phyloP scores from a whole-genome alignment of 78 protist species.

The Diacronema lutheri region DNA sequence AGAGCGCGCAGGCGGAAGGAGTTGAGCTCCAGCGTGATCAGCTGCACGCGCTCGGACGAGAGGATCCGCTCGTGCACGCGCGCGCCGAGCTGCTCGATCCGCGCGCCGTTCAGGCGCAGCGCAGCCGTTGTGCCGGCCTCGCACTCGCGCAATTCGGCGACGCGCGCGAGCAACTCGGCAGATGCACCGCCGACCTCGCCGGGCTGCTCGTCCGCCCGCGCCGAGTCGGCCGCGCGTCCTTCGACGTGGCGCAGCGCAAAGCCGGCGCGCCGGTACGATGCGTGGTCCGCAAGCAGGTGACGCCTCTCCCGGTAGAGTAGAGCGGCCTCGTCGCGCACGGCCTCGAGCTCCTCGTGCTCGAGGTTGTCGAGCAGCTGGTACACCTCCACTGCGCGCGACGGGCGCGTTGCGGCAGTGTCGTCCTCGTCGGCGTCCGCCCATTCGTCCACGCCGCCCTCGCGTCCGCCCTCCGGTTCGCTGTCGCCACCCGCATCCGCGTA shows the following conservation, averaged over 20 bases:
- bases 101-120: neutral
- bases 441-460: neutral
- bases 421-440: neutral
- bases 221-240: neutral
- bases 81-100: neutral
- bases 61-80: neutral
- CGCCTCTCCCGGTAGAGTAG: neutral
- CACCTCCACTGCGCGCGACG: neutral
- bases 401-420: neutral
- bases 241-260: neutral
- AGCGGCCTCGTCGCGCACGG: neutral
- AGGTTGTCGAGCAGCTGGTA: slow-evolving; percentile 14
- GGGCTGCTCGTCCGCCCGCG: neutral
- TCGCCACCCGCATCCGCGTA: neutral
- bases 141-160: neutral
- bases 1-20: too few species aligned
- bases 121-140: neutral
- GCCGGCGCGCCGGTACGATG: neutral
- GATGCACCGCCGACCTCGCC: too few species aligned
- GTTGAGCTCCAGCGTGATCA: neutral
- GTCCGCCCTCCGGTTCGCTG: neutral
- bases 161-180: neutral
- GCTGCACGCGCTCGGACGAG: neutral
- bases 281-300: neutral
- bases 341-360: neutral